Percentiles rank a stretch among this genome's conserved stretches.
phyloP scores from a whole-genome alignment of 352 stramenopile genomes.

The Elongisporangium senticosum region DNA sequence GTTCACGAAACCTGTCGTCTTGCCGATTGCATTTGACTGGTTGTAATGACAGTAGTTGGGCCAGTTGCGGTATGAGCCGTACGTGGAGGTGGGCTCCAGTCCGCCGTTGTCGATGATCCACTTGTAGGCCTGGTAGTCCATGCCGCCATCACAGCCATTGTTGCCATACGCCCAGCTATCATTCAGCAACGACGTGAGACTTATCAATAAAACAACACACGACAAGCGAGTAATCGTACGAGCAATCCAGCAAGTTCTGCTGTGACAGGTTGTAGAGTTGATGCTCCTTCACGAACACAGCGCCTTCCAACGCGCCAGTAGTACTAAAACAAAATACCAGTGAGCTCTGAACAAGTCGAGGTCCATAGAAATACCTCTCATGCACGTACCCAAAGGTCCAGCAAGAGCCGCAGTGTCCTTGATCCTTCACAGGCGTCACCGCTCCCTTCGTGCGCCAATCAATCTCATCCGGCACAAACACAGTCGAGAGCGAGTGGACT shows the following conservation, averaged over 20 bases:
- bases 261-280: slow-evolving; percentile 83
- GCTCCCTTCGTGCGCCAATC: slow-evolving; percentile 86
- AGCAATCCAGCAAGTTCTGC: slow-evolving; percentile 90
- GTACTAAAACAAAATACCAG: slow-evolving; percentile 28
- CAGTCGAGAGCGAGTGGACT: slow-evolving; percentile 32
- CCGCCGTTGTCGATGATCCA: slow-evolving; percentile 84
- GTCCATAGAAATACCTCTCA: slow-evolving; percentile 1
- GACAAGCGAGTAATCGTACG: slow-evolving; percentile 24
- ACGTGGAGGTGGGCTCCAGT: slow-evolving; percentile 75
- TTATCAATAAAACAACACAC: background rate
- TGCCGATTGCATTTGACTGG: slow-evolving; percentile 52
- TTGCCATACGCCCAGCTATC: slow-evolving; percentile 87
- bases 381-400: slow-evolving; percentile 82
- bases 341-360: background rate
- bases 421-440: slow-evolving; percentile 88
- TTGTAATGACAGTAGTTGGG: slow-evolving; percentile 90
- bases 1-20: slow-evolving; percentile 78
- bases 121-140: slow-evolving; percentile 88
- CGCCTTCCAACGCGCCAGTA: slow-evolving; percentile 74
- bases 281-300: slow-evolving; percentile 61
- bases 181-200: slow-evolving; percentile 1
- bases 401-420: slow-evolving; percentile 89
- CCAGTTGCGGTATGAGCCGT: slow-evolving; percentile 84
- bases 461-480: slow-evolving; percentile 51
- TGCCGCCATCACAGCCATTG: slow-evolving; percentile 83